Evolutionary conservation across 73 alveolate species (phyloP).

Genomic region (Paraurostyla sp.): DNA sequence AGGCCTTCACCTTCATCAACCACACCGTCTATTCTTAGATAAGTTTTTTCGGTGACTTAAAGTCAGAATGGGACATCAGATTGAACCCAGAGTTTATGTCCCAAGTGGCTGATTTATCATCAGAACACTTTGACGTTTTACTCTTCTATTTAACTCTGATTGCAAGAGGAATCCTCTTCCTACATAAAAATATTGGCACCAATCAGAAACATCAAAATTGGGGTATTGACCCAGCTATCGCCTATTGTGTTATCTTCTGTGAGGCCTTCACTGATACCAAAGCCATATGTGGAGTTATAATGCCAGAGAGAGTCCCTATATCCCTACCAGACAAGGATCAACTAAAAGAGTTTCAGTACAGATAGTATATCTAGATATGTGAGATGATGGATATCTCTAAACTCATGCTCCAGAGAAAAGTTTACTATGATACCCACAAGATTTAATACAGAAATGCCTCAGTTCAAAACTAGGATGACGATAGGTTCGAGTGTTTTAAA

Average conservation of each 20-base stretch:
- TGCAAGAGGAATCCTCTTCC: slow-evolving; percentile 54
- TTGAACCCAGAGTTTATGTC: neutral
- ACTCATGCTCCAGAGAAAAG: neutral
- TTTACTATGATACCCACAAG: slow-evolving; percentile 8
- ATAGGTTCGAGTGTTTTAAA: slow-evolving; percentile 9
- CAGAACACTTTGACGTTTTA: neutral
- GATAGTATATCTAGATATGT: neutral
- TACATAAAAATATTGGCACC: slow-evolving; percentile 17
- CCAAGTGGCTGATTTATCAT: neutral
- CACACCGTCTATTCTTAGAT: neutral
- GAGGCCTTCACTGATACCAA: slow-evolving; percentile 3
- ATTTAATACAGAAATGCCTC: no score
- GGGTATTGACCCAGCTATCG: slow-evolving; percentile 43
- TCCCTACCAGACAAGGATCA: neutral
- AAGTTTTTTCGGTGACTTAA: slow-evolving; percentile 43
- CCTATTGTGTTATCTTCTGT: slow-evolving; percentile 31
- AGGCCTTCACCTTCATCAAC: neutral
- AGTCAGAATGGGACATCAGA: slow-evolving; percentile 58
- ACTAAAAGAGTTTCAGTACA: neutral
- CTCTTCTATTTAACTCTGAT: slow-evolving; percentile 35
- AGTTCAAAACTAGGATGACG: slow-evolving; percentile 4
- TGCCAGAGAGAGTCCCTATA: slow-evolving; percentile 48
- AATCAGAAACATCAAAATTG: slow-evolving; percentile 28
- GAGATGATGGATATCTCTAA: neutral
- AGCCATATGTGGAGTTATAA: neutral